Conservation (phyloP, 2,329 filamentous ascomycete species). For the Alternaria triticina region DNA sequence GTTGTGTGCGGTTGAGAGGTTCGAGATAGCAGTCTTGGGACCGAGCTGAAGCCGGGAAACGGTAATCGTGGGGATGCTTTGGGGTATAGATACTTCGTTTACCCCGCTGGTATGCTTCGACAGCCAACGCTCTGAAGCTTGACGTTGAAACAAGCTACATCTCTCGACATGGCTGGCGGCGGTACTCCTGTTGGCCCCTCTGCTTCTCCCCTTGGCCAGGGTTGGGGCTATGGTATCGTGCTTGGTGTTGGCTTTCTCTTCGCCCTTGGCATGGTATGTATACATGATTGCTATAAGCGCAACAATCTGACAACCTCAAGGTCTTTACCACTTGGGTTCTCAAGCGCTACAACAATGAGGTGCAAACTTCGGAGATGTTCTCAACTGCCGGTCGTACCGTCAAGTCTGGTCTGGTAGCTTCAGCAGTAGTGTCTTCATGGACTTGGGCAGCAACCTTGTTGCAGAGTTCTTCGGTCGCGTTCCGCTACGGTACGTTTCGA, state of each 20-base stretch:
- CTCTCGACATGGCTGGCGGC: constrained; percentile 30
- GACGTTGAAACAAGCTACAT: constrained; percentile 7
- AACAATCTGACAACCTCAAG: constrained; percentile 5
- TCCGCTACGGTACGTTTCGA: constrained; percentile 35
- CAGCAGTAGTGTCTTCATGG: constrained; percentile 38
- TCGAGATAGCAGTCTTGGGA: constrained; percentile 23
- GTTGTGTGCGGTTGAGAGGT: constrained; percentile 4
- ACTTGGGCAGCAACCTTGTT: constrained; percentile 41
- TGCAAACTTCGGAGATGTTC: constrained; percentile 42
- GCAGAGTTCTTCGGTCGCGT: constrained; percentile 40
- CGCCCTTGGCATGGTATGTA: constrained; percentile 35
- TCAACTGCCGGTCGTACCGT: constrained; percentile 40
- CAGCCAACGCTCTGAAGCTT: constrained; percentile 2
- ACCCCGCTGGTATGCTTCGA: constrained; percentile 4
- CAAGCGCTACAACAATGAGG: constrained; percentile 39
- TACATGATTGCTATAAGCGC: neutral
- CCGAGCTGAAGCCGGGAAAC: neutral
- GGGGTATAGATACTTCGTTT: constrained; percentile 27
- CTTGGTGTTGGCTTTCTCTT: constrained; percentile 41
- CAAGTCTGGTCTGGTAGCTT: constrained; percentile 41
- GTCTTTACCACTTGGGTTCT: constrained; percentile 39
- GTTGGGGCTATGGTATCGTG: constrained; percentile 44
- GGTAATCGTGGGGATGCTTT: neutral
- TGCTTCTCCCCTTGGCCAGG: constrained; percentile 34
- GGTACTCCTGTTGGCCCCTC: constrained; percentile 32